These are phyloP conservation scores for Physcomitrium patens DNA, from an alignment of 225 moss, liverwort and hornwort genomes.

Conservation along the genomic window DNA sequence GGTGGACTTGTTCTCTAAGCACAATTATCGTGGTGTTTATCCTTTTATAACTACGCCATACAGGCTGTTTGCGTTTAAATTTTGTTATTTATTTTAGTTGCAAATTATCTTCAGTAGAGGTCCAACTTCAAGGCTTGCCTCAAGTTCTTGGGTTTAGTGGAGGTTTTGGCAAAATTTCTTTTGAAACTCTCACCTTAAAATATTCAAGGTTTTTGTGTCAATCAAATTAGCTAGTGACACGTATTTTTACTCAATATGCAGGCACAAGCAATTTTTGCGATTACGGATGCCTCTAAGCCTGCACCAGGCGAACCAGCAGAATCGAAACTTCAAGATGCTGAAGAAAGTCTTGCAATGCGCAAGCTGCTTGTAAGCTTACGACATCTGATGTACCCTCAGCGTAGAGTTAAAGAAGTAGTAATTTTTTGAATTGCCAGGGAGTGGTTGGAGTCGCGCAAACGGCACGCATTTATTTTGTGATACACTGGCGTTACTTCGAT, in stretches of 20 bases:
- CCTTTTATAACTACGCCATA: neutral
- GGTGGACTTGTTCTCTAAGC: neutral
- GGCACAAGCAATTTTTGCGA: conserved; percentile 15
- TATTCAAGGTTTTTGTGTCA: too few relatives aligned
- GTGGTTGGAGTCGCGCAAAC: conserved; percentile 1
- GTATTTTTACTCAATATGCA: conserved; percentile 26
- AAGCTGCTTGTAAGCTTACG: conserved; percentile 61
- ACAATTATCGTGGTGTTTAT: neutral
- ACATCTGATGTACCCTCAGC: neutral
- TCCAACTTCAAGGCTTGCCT: neutral
- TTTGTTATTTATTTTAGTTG: neutral
- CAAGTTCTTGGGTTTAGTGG: neutral
- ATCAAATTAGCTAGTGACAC: neutral
- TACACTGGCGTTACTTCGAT: neutral
- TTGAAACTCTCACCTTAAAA: too few relatives aligned
- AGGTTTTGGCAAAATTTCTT: too few relatives aligned
- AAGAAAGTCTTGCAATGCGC: conserved; percentile 78
- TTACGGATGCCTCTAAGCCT: conserved; percentile 22
- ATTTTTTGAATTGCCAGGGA: too few relatives aligned
- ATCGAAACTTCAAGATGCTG: conserved; percentile 40
- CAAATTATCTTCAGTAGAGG: neutral
- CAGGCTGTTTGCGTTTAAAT: neutral
- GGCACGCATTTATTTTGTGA: neutral
- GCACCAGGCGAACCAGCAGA: conserved; percentile 22
- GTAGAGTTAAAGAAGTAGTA: neutral